A percentile compares a stretch with the other conserved stretches of the same genome.
Evolutionary conservation across 805 yeast genomes (phyloP).

Genomic region (Candida sphagnicola): DNA sequence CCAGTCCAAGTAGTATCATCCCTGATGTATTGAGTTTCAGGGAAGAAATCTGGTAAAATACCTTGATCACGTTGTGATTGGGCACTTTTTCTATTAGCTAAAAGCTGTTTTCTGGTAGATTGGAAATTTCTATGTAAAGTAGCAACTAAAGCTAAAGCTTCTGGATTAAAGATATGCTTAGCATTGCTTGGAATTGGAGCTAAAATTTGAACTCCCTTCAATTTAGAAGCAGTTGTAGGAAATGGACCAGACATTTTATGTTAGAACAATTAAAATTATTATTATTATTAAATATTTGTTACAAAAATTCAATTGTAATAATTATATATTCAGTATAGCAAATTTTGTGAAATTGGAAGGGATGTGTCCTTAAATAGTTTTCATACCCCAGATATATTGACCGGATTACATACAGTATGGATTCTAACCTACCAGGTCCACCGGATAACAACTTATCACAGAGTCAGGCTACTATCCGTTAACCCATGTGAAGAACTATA

Average conservation of each 20-base stretch:
- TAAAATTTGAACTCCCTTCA: conserved; percentile 51
- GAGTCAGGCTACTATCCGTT: background rate
- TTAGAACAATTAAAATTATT: background rate
- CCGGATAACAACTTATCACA: conserved; percentile 1
- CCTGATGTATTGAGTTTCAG: conserved; percentile 67
- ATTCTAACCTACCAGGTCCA: background rate
- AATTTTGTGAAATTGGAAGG: background rate
- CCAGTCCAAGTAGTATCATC: conserved; percentile 76
- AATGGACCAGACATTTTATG: conserved; percentile 40
- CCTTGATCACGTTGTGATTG: conserved; percentile 65
- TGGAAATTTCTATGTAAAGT: conserved; percentile 73
- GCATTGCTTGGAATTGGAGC: conserved; percentile 48
- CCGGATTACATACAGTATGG: background rate
- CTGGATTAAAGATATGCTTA: conserved; percentile 54
- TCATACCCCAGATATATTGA: background rate
- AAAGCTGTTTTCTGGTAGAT: conserved; percentile 51
- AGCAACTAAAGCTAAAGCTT: conserved; percentile 66
- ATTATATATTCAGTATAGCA: too few relatives aligned
- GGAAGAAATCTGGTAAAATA: conserved; percentile 55
- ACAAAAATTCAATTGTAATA: too few relatives aligned
- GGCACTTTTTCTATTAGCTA: conserved; percentile 57
- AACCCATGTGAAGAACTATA: background rate
- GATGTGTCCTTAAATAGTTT: background rate
- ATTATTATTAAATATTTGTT: background rate
- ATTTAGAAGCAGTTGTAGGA: conserved; percentile 39